Conservation (phyloP, 1,284 basidiomycete species). For the Xerocomus cyaneibrunnescens region DNA sequence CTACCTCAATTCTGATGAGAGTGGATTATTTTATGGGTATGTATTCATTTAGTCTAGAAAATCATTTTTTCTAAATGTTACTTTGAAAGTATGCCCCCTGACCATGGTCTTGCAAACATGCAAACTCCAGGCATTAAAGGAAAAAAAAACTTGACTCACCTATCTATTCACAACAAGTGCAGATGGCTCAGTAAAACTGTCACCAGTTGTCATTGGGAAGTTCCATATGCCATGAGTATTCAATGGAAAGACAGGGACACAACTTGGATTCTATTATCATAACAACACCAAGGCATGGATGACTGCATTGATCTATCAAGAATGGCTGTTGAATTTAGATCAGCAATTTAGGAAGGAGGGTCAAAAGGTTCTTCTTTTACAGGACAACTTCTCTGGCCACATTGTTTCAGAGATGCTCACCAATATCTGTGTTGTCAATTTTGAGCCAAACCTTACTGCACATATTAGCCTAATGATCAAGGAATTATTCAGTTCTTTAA, state of each 20-base stretch:
- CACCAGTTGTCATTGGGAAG: conserved; percentile 28
- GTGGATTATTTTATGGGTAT: neutral
- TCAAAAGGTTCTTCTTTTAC: neutral
- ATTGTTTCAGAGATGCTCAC: neutral
- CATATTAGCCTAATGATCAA: neutral
- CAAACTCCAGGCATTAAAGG: neutral
- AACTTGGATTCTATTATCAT: conserved; percentile 28
- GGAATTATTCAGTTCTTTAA: conserved; percentile 3
- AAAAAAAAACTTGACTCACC: neutral
- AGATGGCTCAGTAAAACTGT: conserved; percentile 21
- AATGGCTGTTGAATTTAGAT: conserved; percentile 6
- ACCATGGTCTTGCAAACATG: conserved; percentile 3
- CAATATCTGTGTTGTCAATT: conserved; percentile 2
- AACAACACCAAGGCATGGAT: conserved; percentile 22
- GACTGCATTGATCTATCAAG: conserved; percentile 22
- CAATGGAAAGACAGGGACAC: conserved; percentile 9
- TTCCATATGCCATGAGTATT: conserved; percentile 22
- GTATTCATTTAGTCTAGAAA: neutral
- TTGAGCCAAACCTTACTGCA: neutral
- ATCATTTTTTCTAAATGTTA: too few relatives aligned
- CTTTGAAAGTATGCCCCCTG: conserved; percentile 6
- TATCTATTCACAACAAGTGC: conserved; percentile 19
- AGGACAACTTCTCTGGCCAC: conserved; percentile 7
- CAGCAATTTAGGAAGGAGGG: neutral
- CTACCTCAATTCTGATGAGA: conserved; percentile 13